Evolutionary conservation across 2,329 filamentous ascomycete genomes (phyloP).

Genomic region (Chaetomiaceae sp.): DNA sequence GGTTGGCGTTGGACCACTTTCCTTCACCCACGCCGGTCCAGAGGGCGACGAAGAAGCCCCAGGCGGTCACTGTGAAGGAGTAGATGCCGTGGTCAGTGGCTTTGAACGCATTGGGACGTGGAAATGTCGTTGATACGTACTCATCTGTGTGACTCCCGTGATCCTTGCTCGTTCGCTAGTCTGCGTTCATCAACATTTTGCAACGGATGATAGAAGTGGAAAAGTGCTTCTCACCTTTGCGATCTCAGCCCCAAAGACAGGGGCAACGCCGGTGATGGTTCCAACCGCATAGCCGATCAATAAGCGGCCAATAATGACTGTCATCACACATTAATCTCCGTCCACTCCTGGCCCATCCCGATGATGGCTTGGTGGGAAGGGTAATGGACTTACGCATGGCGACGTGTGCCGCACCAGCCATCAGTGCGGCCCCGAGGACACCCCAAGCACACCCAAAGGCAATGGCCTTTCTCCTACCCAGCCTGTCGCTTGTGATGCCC

Average conservation of each 20-base stretch:
- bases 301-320: conserved; percentile 37
- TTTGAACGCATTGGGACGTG: no score
- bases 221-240: conserved; percentile 30
- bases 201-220: background rate
- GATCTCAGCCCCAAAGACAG: conserved; percentile 39
- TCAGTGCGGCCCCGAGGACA: conserved; percentile 35
- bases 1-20: conserved; percentile 35
- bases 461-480: conserved; percentile 37
- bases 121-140: conserved; percentile 22
- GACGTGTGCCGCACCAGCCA: conserved; percentile 39
- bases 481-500: conserved; percentile 34
- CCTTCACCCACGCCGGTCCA: conserved; percentile 38
- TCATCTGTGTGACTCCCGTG: conserved; percentile 40
- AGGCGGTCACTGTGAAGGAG: conserved; percentile 33
- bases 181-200: conserved; percentile 1
- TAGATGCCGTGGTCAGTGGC: no score
- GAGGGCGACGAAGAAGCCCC: conserved; percentile 38
- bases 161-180: conserved; percentile 37
- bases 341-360: no score
- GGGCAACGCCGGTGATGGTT: conserved; percentile 38
- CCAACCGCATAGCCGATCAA: conserved; percentile 37
- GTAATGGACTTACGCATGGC: conserved; percentile 38
- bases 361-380: no score
- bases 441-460: conserved; percentile 39
- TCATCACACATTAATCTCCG: background rate